A percentile compares a stretch with the other conserved stretches of the same genome.
Evolutionary conservation across 2,329 filamentous ascomycete genomes (phyloP).

Genomic region (Cercospora beticola): DNA sequence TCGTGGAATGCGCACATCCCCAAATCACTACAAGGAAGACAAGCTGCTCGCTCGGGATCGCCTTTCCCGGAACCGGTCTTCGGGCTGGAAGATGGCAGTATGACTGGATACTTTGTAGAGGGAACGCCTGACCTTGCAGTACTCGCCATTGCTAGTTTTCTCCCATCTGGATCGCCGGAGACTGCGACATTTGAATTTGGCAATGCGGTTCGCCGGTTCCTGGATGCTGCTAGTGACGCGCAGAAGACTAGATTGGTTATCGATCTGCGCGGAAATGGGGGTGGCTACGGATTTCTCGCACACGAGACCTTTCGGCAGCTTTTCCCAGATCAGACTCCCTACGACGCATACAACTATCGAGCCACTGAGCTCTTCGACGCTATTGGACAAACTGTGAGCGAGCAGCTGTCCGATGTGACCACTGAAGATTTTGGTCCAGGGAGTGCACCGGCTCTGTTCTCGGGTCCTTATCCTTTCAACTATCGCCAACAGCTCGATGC

Average conservation of each 20-base stretch:
- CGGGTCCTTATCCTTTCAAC: constrained; percentile 34
- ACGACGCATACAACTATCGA: constrained; percentile 45
- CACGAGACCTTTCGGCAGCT: constrained; percentile 54
- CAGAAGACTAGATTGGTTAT: constrained; percentile 58
- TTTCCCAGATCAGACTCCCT: constrained; percentile 52
- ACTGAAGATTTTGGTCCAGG: not conserved
- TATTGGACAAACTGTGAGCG: constrained; percentile 35
- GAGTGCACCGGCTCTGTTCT: not conserved
- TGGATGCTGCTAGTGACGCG: constrained; percentile 42
- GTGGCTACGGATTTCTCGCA: constrained; percentile 50
- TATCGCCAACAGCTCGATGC: constrained; percentile 31
- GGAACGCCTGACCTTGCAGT: constrained; percentile 48
- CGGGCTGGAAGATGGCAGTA: constrained; percentile 29
- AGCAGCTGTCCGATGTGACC: constrained; percentile 3
- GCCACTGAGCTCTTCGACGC: constrained; percentile 44
- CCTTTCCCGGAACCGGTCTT: constrained; percentile 1
- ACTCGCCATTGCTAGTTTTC: constrained; percentile 47
- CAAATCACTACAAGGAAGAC: constrained; percentile 1
- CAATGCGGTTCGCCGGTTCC: constrained; percentile 45
- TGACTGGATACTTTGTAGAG: constrained; percentile 48
- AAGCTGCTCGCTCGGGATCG: not conserved
- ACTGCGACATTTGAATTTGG: constrained; percentile 39
- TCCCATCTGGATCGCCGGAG: constrained; percentile 28
- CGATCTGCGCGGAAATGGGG: constrained; percentile 62
- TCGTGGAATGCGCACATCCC: not conserved